Percentiles rank a stretch among this genome's conserved stretches.
phyloP scores from a whole-genome alignment of 2,329 filamentous ascomycete genomes.

The Fusarium sp. region DNA sequence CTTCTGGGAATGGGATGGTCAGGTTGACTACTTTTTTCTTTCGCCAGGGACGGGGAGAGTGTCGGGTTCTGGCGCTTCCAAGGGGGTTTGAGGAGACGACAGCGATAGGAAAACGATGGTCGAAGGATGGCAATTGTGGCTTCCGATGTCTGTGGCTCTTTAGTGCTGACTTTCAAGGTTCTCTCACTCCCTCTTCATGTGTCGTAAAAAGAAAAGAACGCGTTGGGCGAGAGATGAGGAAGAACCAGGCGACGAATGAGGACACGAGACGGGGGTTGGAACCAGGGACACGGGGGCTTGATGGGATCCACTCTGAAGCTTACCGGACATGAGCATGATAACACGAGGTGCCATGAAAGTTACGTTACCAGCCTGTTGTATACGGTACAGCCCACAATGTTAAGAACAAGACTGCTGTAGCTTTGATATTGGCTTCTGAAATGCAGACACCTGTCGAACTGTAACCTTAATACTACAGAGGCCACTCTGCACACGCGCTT shows the following conservation, averaged over 20 bases:
- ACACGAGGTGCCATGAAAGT: conserved; percentile 30
- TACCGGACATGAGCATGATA: conserved; percentile 37
- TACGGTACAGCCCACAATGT: conserved; percentile 12
- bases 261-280: conserved; percentile 32
- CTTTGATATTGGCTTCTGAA: conserved; percentile 13
- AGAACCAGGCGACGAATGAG: conserved; percentile 45
- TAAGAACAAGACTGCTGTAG: background rate
- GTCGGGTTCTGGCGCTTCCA: conserved; percentile 11
- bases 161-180: conserved; percentile 41
- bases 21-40: conserved; percentile 29
- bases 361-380: conserved; percentile 20
- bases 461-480: background rate
- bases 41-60: conserved; percentile 15
- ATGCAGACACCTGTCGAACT: background rate
- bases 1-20: conserved; percentile 16
- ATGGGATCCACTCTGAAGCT: conserved; percentile 39
- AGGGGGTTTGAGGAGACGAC: conserved; percentile 25
- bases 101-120: conserved; percentile 19
- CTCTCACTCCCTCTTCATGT: conserved; percentile 28
- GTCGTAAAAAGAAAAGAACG: conserved; percentile 47
- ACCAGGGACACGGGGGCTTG: conserved; percentile 33
- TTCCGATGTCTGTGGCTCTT: conserved; percentile 33
- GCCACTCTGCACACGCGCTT: background rate
- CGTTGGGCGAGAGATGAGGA: conserved; percentile 40
- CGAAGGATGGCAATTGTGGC: conserved; percentile 31